Conservation (phyloP, 2,329 filamentous ascomycete species). For the Penicillium vulpinum region DNA sequence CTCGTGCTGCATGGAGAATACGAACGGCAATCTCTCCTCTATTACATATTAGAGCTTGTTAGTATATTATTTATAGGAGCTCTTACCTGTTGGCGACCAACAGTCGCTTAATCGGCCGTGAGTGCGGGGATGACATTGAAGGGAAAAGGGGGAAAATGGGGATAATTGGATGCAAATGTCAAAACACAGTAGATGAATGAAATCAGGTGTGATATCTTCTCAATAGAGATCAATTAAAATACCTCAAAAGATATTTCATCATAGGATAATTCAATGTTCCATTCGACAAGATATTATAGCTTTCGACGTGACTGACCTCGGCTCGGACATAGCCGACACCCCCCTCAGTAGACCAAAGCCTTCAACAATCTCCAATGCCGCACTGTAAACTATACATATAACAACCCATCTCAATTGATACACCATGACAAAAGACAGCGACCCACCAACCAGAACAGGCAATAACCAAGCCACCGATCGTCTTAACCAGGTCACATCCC, state of each 20-base stretch:
- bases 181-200: not conserved
- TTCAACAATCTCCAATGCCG: conserved; percentile 2
- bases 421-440: conserved; percentile 13
- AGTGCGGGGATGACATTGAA: conserved; percentile 26
- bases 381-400: not conserved
- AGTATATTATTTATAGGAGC: not conserved
- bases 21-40: conserved; percentile 66
- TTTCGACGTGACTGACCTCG: conserved; percentile 6
- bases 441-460: conserved; percentile 4
- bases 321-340: conserved; percentile 3
- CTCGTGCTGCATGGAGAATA: conserved; percentile 60
- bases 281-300: conserved; percentile 1
- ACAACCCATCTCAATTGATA: not conserved
- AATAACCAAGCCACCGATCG: conserved; percentile 42
- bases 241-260: not conserved
- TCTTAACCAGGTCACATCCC: conserved; percentile 50
- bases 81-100: conserved; percentile 56
- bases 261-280: not conserved
- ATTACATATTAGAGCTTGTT: not conserved
- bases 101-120: conserved; percentile 49
- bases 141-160: conserved; percentile 8
- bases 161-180: not conserved
- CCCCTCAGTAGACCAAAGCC: conserved; percentile 13
- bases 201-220: not conserved
- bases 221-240: not conserved